Base-by-base conservation (phyloP, 1,284 basidiomycete genomes). In the Ceratobasidium sp. region DNA sequence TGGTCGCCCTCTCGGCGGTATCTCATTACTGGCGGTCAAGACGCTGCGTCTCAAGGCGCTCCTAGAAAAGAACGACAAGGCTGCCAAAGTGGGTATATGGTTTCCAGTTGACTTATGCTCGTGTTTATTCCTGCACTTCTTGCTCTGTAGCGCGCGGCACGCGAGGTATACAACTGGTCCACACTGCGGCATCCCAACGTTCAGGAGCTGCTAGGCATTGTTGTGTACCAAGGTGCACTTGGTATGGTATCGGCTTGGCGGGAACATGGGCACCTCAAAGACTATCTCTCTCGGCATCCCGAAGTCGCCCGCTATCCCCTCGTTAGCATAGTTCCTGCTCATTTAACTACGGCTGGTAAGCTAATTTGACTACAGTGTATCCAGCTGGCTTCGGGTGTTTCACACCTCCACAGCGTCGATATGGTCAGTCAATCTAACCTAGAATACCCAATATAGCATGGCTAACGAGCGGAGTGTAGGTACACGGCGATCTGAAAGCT, bases 171-270 rank as follows among this genome's bases (percentile, higher is more conserved):
- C 43, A n/a, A 38, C 32, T 58, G 55, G 55, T 58, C 55, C 32
- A 58, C n/a, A n/a, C 43, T 30, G 16, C 9, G 21, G 7, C 55
- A 58, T n/a, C 30, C 55, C n/a, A 35, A 58, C n/a, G 30, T 58
- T 38, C 32, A 38, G 18, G 55, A 23, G 2, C 23, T 58, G 26
- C 2, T 32, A 14, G 55, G 55, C 18, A 26, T 58, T 14, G 30
- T n/a, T 14, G 13, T 9, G 30, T 58, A 35, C 23, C 55, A n/a
- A 13, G 55, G 28, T n/a, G 32, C 18, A n/a, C 18, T 58, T 9
- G 55, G 32, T n/a, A 58, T 58, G 55, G 55, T 58, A 21, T 58
- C 55, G 30, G 32, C 55, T 32, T 58, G 55, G 55, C 9, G 35
- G 3, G 6, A 13, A 2, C 2, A 38, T 28, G 55, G 55, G 16